Base-by-base conservation (phyloP, 768 basidiomycete genomes). In the Mycena polygramma region DNA sequence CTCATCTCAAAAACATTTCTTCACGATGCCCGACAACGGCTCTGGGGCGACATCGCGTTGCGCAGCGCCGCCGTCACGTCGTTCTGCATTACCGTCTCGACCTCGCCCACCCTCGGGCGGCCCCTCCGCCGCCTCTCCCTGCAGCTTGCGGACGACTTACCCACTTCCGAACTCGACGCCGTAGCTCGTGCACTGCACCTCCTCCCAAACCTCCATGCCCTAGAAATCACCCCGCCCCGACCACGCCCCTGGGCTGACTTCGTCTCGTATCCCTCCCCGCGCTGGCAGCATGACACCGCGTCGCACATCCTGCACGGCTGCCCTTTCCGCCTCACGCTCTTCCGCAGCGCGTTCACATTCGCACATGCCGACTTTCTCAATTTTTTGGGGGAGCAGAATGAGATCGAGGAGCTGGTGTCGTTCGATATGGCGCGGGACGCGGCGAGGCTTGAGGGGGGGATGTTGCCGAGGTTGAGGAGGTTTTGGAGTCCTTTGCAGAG, bases 401-500 rank as follows among this genome's bases (percentile, higher is more conserved):
- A 35, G n/a, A 57, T 69, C 37, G 61, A 69, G 55, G 61, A 69
- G 22, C 55, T 69, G 14, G 26, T 36, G n/a, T 55, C 60, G 45
- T 41, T 55, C 7, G 52, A 37, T 36, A 36, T n/a, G 0, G 9
- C n/a, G 0, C 10, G 20, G 20, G 35, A 24, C 1, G 49, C 30
- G 30, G 10, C 41, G 2, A 14, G 10, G 17, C 58, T 62, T 14
- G 14, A 2, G 24, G 20, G 35, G n/a, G 24, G 3, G 4, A 22
- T 26, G 35, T n/a, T 68, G 30, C 66, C 66, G 0, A 17, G 13
- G 35, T 36, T 68, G 46, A 13, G 17, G 36, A 37, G 22, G 15
- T 54, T 61, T 8, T 17, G 6, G 7, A 57, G 43, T 17, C 35
- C 35, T 0, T 22, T 57, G 7, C 22, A 45, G 35, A 39, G 30